Conservation (phyloP, 345 rosid genomes). For the Cardiospermum halicacabum region DNA sequence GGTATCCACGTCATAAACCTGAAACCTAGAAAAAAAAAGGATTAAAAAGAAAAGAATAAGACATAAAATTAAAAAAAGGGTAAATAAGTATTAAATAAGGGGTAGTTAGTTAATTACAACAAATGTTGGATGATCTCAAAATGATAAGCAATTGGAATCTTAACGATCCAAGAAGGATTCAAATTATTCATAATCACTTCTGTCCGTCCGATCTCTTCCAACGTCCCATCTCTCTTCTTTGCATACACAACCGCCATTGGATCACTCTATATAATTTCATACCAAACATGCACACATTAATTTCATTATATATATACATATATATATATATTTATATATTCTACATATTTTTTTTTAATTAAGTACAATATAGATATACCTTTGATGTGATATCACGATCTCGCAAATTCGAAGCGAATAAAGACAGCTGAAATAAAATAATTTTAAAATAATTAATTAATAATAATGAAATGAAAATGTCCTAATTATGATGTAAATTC, state of each 20-base stretch:
- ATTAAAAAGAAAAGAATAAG: neutral
- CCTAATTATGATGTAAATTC: no score
- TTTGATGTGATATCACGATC: conserved; percentile 77
- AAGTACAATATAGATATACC: conserved; percentile 30
- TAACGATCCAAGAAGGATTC: conserved; percentile 77
- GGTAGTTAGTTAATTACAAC: conserved; percentile 38
- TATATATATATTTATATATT: no score
- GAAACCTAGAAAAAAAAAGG: conserved; percentile 46
- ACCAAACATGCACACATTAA: neutral
- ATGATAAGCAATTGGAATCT: conserved; percentile 60
- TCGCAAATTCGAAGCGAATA: conserved; percentile 64
- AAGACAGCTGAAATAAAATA: conserved; percentile 46
- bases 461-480: neutral
- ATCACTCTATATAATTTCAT: conserved; percentile 52
- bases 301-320: no score
- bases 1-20: conserved; percentile 69
- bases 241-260: conserved; percentile 65
- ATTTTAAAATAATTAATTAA: neutral
- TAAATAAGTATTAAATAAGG: no score
- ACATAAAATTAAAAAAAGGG: conserved; percentile 6
- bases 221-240: conserved; percentile 52
- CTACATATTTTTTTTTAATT: no score
- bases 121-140: conserved; percentile 74
- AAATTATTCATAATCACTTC: conserved; percentile 68
- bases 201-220: conserved; percentile 85